Conservation (phyloP, 495 filamentous ascomycete genomes). For the Penicillium roqueforti region DNA sequence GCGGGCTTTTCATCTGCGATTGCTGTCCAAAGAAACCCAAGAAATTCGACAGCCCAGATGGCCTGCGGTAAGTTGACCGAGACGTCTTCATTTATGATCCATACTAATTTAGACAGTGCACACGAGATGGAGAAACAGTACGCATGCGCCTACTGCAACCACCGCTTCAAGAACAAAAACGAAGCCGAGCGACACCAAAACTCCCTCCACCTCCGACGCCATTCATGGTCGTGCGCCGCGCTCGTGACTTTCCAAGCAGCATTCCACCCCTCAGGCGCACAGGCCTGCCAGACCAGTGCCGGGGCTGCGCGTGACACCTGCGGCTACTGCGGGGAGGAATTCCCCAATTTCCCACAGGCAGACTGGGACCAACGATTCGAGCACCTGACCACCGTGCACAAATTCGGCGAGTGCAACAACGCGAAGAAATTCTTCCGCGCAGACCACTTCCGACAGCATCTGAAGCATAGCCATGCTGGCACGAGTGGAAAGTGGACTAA, state of each 20-base stretch:
- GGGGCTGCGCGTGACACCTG: constrained; percentile 66
- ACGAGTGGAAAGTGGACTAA: constrained; percentile 99
- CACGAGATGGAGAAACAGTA: constrained; percentile 97
- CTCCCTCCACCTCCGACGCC: constrained; percentile 87
- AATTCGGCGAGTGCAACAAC: constrained; percentile 97
- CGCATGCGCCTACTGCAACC: constrained; percentile 83
- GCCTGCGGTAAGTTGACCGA: constrained; percentile 66
- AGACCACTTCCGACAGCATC: constrained; percentile 95
- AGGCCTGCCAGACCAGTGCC: constrained; percentile 33
- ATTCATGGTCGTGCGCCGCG: constrained; percentile 96
- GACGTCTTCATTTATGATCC: neutral
- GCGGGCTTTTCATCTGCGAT: constrained; percentile 74
- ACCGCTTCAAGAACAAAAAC: constrained; percentile 99
- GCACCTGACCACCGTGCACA: constrained; percentile 86
- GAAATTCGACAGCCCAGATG: constrained; percentile 85
- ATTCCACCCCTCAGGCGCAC: constrained; percentile 69
- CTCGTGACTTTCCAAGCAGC: constrained; percentile 71
- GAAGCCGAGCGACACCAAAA: constrained; percentile 98
- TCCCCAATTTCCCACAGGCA: constrained; percentile 61
- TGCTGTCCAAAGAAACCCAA: constrained; percentile 99
- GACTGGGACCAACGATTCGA: constrained; percentile 84
- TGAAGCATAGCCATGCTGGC: constrained; percentile 96
- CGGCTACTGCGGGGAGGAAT: constrained; percentile 95
- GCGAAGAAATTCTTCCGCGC: constrained; percentile 97
- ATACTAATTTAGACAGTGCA: constrained; percentile 34